Percentiles rank a stretch among this genome's conserved stretches.
These are phyloP conservation scores for Phascolomyces articulosus DNA, from an alignment of 371 early-diverging fungal species.

Conservation along the genomic window DNA sequence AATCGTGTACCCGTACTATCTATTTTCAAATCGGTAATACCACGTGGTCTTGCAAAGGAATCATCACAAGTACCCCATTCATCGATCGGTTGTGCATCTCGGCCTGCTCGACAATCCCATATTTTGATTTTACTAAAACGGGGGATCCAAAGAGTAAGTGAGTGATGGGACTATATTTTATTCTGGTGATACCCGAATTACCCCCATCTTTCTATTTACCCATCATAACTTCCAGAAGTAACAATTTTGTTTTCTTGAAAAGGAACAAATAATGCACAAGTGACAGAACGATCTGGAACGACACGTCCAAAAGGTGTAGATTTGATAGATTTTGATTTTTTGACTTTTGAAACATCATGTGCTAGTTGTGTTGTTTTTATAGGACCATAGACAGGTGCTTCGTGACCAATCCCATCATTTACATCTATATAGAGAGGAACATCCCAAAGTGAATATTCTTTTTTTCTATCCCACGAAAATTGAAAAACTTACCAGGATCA, in stretches of 20 bases:
- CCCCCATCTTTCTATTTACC: no score
- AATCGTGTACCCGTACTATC: constrained; percentile 40
- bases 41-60: constrained; percentile 19
- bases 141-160: no score
- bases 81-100: constrained; percentile 13
- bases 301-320: background rate
- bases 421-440: background rate
- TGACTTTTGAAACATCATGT: constrained; percentile 15
- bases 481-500: background rate
- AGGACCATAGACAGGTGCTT: constrained; percentile 25
- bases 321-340: constrained; percentile 4
- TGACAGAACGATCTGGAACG: constrained; percentile 48
- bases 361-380: constrained; percentile 24
- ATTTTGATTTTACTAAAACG: constrained; percentile 43
- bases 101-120: constrained; percentile 48
- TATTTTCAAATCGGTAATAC: constrained; percentile 40
- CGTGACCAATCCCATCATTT: background rate
- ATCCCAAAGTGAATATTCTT: background rate
- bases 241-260: constrained; percentile 41
- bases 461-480: background rate
- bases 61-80: constrained; percentile 25
- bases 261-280: constrained; percentile 52
- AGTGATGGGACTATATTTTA: no score
- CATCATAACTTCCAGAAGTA: constrained; percentile 65
- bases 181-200: no score